Evolutionary conservation across 2,329 filamentous ascomycete species (phyloP).

Genomic region (Colletotrichum sp.): DNA sequence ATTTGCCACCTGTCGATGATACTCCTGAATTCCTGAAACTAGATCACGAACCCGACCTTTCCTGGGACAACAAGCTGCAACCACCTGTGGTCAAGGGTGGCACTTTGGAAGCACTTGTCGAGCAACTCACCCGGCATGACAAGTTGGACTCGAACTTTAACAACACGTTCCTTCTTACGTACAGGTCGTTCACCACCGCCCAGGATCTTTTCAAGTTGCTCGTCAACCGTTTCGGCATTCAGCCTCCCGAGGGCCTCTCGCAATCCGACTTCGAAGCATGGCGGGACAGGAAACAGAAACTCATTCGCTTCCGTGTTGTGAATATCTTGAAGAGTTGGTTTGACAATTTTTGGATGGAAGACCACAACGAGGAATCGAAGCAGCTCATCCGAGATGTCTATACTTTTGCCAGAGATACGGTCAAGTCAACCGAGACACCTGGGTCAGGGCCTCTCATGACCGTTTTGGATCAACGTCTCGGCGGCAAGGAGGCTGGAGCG

Average conservation of each 20-base stretch:
- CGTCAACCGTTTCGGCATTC: slow-evolving; percentile 89
- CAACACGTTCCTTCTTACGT: slow-evolving; percentile 96
- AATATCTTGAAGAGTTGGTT: slow-evolving; percentile 99
- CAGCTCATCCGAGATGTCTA: slow-evolving; percentile 88
- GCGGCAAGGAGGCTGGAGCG: slow-evolving; percentile 84
- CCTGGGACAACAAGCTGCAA: slow-evolving; percentile 83
- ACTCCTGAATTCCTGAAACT: slow-evolving; percentile 83
- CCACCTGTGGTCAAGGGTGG: slow-evolving; percentile 84
- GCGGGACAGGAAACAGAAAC: slow-evolving; percentile 94
- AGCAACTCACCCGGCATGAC: slow-evolving; percentile 94
- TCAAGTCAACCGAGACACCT: slow-evolving; percentile 92
- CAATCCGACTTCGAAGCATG: slow-evolving; percentile 82
- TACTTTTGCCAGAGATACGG: slow-evolving; percentile 87
- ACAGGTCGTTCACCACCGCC: slow-evolving; percentile 91
- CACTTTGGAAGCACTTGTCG: slow-evolving; percentile 85
- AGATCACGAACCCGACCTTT: slow-evolving; percentile 87
- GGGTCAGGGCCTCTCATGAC: slow-evolving; percentile 85
- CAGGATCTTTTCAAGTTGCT: slow-evolving; percentile 91
- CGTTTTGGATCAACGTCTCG: slow-evolving; percentile 85
- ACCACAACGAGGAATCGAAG: slow-evolving; percentile 81
- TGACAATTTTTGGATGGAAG: slow-evolving; percentile 99
- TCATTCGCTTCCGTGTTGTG: slow-evolving; percentile 93
- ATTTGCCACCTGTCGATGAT: slow-evolving; percentile 68
- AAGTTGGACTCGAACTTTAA: slow-evolving; percentile 95
- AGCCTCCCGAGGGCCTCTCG: slow-evolving; percentile 83